A percentile compares a stretch with the other conserved stretches of the same genome.
phyloP scores from a whole-genome alignment of 495 filamentous ascomycete species.

The Trichoderma reesei region DNA sequence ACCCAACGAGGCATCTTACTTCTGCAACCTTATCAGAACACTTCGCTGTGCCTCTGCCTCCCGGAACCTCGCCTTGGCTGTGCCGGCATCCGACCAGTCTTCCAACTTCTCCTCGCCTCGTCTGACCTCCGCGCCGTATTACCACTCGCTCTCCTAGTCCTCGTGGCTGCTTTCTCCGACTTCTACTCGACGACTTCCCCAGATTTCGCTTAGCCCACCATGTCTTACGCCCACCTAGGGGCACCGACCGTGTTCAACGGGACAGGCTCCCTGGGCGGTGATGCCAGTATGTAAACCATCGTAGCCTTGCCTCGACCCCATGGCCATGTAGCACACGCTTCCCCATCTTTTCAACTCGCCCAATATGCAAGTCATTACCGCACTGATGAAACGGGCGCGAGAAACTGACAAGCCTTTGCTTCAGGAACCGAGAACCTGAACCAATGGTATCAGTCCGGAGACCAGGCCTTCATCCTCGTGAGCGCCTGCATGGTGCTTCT shows the following conservation, averaged over 20 bases:
- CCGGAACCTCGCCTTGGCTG: neutral
- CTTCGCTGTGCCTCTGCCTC: neutral
- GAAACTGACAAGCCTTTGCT: neutral
- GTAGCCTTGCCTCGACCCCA: neutral
- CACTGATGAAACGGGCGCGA: neutral
- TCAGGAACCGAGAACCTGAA: constrained; percentile 69
- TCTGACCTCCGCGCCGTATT: neutral
- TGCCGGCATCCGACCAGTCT: constrained; percentile 1
- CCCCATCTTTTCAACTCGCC: neutral
- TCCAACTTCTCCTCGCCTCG: neutral
- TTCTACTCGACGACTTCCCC: neutral
- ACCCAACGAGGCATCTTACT: neutral
- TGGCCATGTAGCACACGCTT: neutral
- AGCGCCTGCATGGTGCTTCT: constrained; percentile 89
- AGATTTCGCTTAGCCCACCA: constrained; percentile 18
- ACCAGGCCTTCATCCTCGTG: constrained; percentile 80
- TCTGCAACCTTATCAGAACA: constrained; percentile 5
- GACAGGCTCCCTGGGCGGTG: constrained; percentile 63
- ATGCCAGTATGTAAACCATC: constrained; percentile 57
- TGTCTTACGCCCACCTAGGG: constrained; percentile 80
- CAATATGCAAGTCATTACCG: neutral
- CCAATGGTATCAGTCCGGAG: constrained; percentile 63
- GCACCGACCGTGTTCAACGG: constrained; percentile 66
- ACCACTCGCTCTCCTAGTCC: neutral
- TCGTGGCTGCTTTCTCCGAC: constrained; percentile 2